Evolutionary conservation across 2,329 filamentous ascomycete species (phyloP).

Genomic region (Diplodia mutila): DNA sequence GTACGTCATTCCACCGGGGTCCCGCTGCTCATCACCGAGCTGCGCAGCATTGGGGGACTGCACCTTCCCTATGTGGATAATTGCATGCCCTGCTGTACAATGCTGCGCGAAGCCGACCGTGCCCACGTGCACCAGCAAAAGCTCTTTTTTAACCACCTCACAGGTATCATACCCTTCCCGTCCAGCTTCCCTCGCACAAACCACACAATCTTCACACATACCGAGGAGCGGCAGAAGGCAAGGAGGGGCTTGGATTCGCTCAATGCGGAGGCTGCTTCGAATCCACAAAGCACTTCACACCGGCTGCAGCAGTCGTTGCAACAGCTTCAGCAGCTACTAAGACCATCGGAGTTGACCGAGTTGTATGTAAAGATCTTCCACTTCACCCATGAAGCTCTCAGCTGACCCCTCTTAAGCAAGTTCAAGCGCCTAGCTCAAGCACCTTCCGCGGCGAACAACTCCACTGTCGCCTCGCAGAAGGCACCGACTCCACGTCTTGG

Average conservation of each 20-base stretch:
- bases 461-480: neutral
- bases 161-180: conserved; percentile 53
- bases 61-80: neutral
- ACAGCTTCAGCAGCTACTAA: conserved; percentile 75
- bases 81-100: conserved; percentile 15
- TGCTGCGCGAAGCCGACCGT: neutral
- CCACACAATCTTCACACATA: conserved; percentile 41
- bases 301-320: conserved; percentile 72
- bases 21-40: conserved; percentile 5
- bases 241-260: conserved; percentile 65
- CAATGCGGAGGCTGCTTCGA: conserved; percentile 67
- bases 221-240: conserved; percentile 54
- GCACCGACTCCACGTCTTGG: conserved; percentile 43
- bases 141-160: conserved; percentile 8
- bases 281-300: conserved; percentile 62
- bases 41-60: neutral
- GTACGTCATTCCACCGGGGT: conserved; percentile 50
- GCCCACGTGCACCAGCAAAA: conserved; percentile 24
- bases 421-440: conserved; percentile 39
- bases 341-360: conserved; percentile 69
- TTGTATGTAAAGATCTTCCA: conserved; percentile 56
- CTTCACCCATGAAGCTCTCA: neutral
- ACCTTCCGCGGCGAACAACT: conserved; percentile 25
- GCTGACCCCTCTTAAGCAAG: neutral
- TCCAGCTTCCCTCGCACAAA: conserved; percentile 46